Evolutionary conservation across 2,329 filamentous ascomycete species (phyloP).

Genomic region (Claviceps sp.): DNA sequence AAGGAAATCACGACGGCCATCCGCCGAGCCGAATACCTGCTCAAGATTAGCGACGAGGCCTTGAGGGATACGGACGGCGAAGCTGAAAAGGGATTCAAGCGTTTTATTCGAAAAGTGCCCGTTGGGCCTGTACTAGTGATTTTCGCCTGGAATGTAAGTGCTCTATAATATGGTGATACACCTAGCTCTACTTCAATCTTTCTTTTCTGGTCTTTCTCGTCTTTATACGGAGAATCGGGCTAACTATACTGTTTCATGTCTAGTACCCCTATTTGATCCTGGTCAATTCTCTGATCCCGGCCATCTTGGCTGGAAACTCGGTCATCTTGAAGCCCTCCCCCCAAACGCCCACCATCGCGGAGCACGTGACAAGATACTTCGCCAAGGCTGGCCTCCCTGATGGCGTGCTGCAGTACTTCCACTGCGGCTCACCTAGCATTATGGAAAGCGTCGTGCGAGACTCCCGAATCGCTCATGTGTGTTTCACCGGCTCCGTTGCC

Average conservation of each 20-base stretch:
- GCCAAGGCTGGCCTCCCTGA: slow-evolving; percentile 65
- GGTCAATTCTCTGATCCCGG: slow-evolving; percentile 83
- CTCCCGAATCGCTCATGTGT: slow-evolving; percentile 65
- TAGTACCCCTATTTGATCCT: slow-evolving; percentile 92
- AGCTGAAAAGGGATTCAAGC: slow-evolving; percentile 73
- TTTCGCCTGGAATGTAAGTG: slow-evolving; percentile 87
- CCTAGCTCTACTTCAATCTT: not conserved
- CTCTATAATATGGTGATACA: not conserved
- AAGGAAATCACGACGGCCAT: slow-evolving; percentile 78
- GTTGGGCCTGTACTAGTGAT: slow-evolving; percentile 79
- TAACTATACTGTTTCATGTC: slow-evolving; percentile 1
- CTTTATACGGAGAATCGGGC: not conserved
- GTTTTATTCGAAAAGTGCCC: slow-evolving; percentile 79
- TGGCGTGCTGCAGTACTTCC: slow-evolving; percentile 83
- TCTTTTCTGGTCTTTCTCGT: not conserved
- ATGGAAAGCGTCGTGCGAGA: slow-evolving; percentile 70
- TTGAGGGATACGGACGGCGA: slow-evolving; percentile 74
- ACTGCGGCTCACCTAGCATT: slow-evolving; percentile 64
- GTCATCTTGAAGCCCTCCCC: slow-evolving; percentile 92
- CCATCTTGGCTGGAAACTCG: slow-evolving; percentile 78
- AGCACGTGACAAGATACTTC: slow-evolving; percentile 70
- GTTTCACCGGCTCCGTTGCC: slow-evolving; percentile 87
- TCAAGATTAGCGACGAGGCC: slow-evolving; percentile 68
- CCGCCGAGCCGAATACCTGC: slow-evolving; percentile 71
- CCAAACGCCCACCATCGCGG: slow-evolving; percentile 83